phyloP scores from a whole-genome alignment of 345 rosid species.

The Luvunga scandens region DNA sequence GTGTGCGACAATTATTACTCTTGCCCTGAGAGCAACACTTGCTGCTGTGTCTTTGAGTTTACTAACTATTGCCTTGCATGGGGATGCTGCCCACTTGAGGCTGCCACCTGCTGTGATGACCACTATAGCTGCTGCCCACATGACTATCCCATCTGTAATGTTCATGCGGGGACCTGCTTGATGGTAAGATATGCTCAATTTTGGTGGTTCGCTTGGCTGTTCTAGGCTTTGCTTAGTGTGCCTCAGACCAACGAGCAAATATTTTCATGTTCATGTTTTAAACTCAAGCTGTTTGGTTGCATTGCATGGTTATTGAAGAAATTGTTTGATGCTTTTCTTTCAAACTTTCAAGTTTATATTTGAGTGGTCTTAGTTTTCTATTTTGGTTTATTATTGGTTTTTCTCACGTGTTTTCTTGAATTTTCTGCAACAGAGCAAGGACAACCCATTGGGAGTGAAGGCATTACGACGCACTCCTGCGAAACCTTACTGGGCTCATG shows the following conservation, averaged over 20 bases:
- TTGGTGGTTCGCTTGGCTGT: background rate
- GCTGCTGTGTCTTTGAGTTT: constrained; percentile 74
- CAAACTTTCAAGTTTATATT: background rate
- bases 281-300: background rate
- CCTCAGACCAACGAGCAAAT: background rate
- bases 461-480: constrained; percentile 79
- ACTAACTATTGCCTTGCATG: constrained; percentile 68
- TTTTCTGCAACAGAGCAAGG: constrained; percentile 67
- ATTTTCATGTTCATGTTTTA: background rate
- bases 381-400: too few relatives aligned
- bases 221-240: background rate
- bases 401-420: constrained; percentile 6
- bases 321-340: background rate
- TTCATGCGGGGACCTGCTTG: constrained; percentile 60
- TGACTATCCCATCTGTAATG: constrained; percentile 75
- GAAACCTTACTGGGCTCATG: constrained; percentile 58
- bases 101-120: constrained; percentile 87
- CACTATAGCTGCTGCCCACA: constrained; percentile 83
- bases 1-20: constrained; percentile 61
- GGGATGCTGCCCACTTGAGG: constrained; percentile 95
- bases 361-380: background rate
- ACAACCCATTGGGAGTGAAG: constrained; percentile 69
- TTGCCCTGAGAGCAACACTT: constrained; percentile 77
- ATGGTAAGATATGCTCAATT: constrained; percentile 36
- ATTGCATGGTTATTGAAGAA: too few relatives aligned